A percentile compares a stretch with the other conserved stretches of the same genome.
These are phyloP conservation scores for Metschnikowia borealis DNA, from an alignment of 805 yeast species.

Conservation along the genomic window DNA sequence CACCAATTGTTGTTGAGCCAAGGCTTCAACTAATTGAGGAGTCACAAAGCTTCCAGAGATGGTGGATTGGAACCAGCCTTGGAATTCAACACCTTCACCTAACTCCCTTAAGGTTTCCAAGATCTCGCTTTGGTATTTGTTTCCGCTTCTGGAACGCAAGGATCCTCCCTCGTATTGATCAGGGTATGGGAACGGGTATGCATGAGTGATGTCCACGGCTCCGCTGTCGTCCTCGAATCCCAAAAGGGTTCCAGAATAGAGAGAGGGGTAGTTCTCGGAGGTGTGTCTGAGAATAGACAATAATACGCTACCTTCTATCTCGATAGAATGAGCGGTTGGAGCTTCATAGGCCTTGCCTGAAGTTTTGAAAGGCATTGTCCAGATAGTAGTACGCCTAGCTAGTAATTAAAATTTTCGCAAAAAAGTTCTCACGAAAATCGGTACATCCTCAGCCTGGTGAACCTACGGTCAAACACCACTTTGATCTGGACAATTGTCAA, in stretches of 20 bases:
- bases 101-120: slow-evolving; percentile 57
- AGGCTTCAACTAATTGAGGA: slow-evolving; percentile 61
- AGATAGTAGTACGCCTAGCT: background rate
- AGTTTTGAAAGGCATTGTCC: slow-evolving; percentile 16
- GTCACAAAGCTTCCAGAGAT: slow-evolving; percentile 66
- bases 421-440: slow-evolving; percentile 13
- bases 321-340: slow-evolving; percentile 39
- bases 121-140: slow-evolving; percentile 65
- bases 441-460: slow-evolving; percentile 8
- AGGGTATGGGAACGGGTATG: slow-evolving; percentile 64
- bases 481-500: background rate
- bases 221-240: slow-evolving; percentile 65
- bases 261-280: slow-evolving; percentile 56
- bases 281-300: slow-evolving; percentile 64
- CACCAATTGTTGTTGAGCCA: slow-evolving; percentile 59
- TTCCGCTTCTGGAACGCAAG: slow-evolving; percentile 56
- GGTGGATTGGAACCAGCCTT: slow-evolving; percentile 80
- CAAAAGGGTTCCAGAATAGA: slow-evolving; percentile 65
- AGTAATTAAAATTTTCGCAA: slow-evolving; percentile 13
- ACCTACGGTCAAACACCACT: background rate
- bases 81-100: slow-evolving; percentile 63
- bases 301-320: slow-evolving; percentile 49
- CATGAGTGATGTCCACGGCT: slow-evolving; percentile 50
- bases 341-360: slow-evolving; percentile 23
- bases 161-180: slow-evolving; percentile 65